phyloP scores from a whole-genome alignment of 2,329 filamentous ascomycete species.

The Alternaria tenuissima region DNA sequence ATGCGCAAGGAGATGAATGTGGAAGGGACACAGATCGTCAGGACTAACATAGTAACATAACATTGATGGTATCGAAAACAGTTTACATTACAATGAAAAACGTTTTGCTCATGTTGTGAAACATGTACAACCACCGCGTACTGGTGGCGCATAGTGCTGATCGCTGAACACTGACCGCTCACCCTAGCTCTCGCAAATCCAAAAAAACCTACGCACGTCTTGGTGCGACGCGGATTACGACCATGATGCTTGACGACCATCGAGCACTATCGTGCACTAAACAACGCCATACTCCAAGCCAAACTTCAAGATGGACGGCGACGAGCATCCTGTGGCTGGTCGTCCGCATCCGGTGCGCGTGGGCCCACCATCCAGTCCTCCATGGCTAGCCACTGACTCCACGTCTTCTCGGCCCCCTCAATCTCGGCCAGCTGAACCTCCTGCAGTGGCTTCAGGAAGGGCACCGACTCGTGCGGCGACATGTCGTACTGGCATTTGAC shows the following conservation, averaged over 20 bases:
- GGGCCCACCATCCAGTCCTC: conserved; percentile 99
- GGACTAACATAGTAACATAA: not conserved
- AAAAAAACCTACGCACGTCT: conserved; percentile 15
- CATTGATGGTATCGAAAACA: not conserved
- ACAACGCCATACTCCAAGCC: conserved; percentile 36
- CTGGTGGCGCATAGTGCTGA: conserved; percentile 10
- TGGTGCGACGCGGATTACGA: conserved; percentile 13
- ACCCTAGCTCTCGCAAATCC: conserved; percentile 23
- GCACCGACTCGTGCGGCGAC: conserved; percentile 80
- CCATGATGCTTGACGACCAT: conserved; percentile 17
- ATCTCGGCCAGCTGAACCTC: conserved; percentile 81
- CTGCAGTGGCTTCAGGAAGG: conserved; percentile 85
- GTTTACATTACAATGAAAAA: not conserved
- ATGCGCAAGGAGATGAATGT: not conserved
- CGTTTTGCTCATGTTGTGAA: conserved; percentile 1
- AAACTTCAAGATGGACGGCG: conserved; percentile 31
- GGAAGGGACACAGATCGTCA: not conserved
- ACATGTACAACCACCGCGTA: conserved; percentile 15
- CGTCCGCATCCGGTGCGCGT: conserved; percentile 65
- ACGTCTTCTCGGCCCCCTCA: conserved; percentile 79
- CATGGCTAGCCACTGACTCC: conserved; percentile 97
- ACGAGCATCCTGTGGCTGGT: conserved; percentile 31
- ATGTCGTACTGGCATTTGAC: conserved; percentile 94
- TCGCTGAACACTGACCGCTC: conserved; percentile 23
- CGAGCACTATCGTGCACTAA: conserved; percentile 23